Evolutionary conservation across 768 basidiomycete species (phyloP).

Genomic region (Dacryopinax spathularia): DNA sequence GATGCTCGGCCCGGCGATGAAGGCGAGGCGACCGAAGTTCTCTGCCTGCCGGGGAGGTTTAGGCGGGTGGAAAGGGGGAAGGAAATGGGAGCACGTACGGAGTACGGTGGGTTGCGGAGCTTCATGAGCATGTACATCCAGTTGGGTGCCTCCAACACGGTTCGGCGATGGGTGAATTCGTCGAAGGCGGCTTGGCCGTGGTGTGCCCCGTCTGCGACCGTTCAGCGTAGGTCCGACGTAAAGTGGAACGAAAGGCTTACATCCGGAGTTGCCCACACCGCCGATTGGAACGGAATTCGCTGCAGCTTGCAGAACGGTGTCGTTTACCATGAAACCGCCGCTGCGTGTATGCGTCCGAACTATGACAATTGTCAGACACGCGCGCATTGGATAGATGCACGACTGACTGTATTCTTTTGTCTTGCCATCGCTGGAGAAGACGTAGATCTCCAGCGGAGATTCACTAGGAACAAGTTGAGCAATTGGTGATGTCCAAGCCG

Average conservation of each 20-base stretch:
- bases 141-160: slow-evolving; percentile 34
- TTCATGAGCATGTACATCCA: slow-evolving; percentile 27
- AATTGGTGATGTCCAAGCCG: neutral
- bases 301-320: slow-evolving; percentile 44
- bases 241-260: slow-evolving; percentile 29
- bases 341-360: slow-evolving; percentile 45
- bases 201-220: slow-evolving; percentile 45
- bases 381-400: neutral
- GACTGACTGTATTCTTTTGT: slow-evolving; percentile 47
- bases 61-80: neutral
- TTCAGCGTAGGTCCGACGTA: neutral
- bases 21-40: slow-evolving; percentile 19
- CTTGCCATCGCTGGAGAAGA: slow-evolving; percentile 47
- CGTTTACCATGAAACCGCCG: slow-evolving; percentile 57
- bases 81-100: slow-evolving; percentile 9
- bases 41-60: slow-evolving; percentile 10
- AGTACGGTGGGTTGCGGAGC: slow-evolving; percentile 29
- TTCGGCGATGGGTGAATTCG: slow-evolving; percentile 59
- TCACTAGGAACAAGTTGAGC: slow-evolving; percentile 32
- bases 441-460: slow-evolving; percentile 61
- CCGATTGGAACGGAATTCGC: slow-evolving; percentile 59
- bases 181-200: slow-evolving; percentile 65
- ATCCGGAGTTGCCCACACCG: slow-evolving; percentile 56
- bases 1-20: slow-evolving; percentile 22
- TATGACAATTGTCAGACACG: neutral